Evolutionary conservation across 2,329 filamentous ascomycete species (phyloP), one percentile per base, ranked within the genome.

Genomic region (Colletotrichum sp.): DNA sequence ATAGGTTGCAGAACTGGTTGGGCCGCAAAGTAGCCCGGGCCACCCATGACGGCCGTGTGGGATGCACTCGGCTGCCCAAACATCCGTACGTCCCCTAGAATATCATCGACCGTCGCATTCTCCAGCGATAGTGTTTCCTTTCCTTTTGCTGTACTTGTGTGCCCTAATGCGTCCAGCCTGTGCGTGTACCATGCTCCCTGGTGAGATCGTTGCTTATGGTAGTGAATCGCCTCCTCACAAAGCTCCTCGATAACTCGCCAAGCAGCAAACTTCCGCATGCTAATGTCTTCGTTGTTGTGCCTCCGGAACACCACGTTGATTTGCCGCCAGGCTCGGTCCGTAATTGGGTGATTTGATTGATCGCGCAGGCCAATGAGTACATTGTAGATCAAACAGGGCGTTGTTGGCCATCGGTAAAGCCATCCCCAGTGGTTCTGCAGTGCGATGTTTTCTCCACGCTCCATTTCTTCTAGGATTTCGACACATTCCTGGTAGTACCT

Each of bases 151-250:
- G 13, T 24, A 8, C 8, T 34, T 44, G 21, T 39, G 1, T 8
- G 18, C 66, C 68, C 63, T 68, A 76, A 76, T 21, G 75, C 64
- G 12, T 78, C 79, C 28, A 79, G 77, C n/a, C 72, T 59, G 71
- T 77, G 69, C 72, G 75, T 32, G 76, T 80, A 79, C 79, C 79
- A 60, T 63, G 80, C 52, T 55, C 76, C 59, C 69, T 79, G 57
- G 77, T 80, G 64, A 59, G 73, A 49, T 60, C 55, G 30, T 39
- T 76, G 73, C 39, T 71, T 66, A 34, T 78, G 78, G 18, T 77
- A 77, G 7, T 68, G 75, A 75, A 79, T 79, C 13, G 78, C 78
- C 26, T 78, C 76, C 39, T 79, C 78, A 70, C 77, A 78, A 1
- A 79, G 72, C 15, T 70, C 68, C 64, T 79, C 78, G 28, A 79